phyloP scores from a whole-genome alignment of 106 monocot species.

The Platanthera zijinensis region DNA sequence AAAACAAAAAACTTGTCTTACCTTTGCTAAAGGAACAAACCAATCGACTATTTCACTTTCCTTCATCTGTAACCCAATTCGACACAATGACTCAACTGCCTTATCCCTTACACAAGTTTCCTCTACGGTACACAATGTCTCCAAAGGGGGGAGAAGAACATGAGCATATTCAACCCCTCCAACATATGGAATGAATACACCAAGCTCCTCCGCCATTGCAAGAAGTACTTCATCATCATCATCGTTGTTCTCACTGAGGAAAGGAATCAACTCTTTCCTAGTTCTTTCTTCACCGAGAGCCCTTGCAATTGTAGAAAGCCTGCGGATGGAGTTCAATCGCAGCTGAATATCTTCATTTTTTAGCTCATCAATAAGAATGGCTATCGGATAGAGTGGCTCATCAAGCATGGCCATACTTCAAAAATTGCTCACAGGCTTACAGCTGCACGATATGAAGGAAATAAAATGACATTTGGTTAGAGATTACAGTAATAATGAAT shows the following conservation, averaged over 20 bases:
- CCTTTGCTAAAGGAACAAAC: constrained; percentile 85
- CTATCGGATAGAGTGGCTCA: constrained; percentile 90
- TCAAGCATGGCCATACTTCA: constrained; percentile 73
- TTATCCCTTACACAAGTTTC: constrained; percentile 95
- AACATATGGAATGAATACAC: constrained; percentile 88
- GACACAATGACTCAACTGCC: constrained; percentile 81
- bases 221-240: constrained; percentile 96
- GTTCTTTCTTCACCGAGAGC: constrained; percentile 97
- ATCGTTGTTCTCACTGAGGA: constrained; percentile 88
- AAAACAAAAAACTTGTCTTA: constrained; percentile 9
- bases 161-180: constrained; percentile 80
- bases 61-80: constrained; percentile 87
- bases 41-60: constrained; percentile 74
- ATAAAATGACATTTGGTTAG: background rate
- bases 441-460: constrained; percentile 14
- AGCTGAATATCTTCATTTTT: constrained; percentile 95
- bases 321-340: constrained; percentile 86
- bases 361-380: constrained; percentile 83
- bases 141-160: constrained; percentile 77
- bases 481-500: background rate
- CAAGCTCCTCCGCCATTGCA: constrained; percentile 90
- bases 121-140: constrained; percentile 80
- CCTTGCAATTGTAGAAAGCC: constrained; percentile 82
- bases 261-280: constrained; percentile 87
- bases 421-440: background rate